Conservation (phyloP, 306 rosid genomes). For the Acacia acuminata region DNA sequence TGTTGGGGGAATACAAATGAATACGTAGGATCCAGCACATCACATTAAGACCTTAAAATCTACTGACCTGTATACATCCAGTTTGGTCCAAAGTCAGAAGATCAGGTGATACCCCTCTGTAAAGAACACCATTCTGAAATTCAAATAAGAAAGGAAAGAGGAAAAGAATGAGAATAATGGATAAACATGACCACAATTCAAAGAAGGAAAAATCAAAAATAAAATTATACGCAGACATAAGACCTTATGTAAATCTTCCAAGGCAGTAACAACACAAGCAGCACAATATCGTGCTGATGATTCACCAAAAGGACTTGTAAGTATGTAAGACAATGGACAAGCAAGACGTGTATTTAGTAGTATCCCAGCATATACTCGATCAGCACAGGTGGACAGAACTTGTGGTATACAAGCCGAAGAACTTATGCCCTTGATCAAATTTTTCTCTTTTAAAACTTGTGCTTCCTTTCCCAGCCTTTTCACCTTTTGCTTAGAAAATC, state of each 20-base stretch:
- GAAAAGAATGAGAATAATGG: slow-evolving; percentile 20
- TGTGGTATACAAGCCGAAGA: slow-evolving; percentile 72
- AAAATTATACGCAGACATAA: slow-evolving; percentile 26
- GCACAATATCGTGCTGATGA: slow-evolving; percentile 67
- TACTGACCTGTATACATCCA: slow-evolving; percentile 88
- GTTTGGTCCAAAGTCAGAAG: slow-evolving; percentile 80
- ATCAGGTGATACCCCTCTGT: slow-evolving; percentile 92
- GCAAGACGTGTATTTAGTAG: slow-evolving; percentile 73
- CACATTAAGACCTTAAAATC: not conserved
- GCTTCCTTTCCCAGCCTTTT: slow-evolving; percentile 82
- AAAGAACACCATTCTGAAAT: slow-evolving; percentile 86
- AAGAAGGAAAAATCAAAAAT: slow-evolving; percentile 9
- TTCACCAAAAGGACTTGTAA: slow-evolving; percentile 75
- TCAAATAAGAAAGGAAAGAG: slow-evolving; percentile 38
- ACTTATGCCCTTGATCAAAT: slow-evolving; percentile 64
- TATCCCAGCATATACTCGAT: slow-evolving; percentile 71
- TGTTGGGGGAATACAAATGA: slow-evolving; percentile 4
- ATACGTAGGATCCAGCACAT: slow-evolving; percentile 13
- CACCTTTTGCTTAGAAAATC: slow-evolving; percentile 81
- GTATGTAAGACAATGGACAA: slow-evolving; percentile 85
- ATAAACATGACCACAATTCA: slow-evolving; percentile 8
- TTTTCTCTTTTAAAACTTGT: slow-evolving; percentile 80
- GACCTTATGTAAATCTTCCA: slow-evolving; percentile 91
- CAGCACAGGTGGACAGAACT: slow-evolving; percentile 77
- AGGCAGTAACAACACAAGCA: slow-evolving; percentile 72